These are phyloP conservation scores for Neurospora tetraspora DNA, from an alignment of 495 filamentous ascomycete species.

Conservation along the genomic window DNA sequence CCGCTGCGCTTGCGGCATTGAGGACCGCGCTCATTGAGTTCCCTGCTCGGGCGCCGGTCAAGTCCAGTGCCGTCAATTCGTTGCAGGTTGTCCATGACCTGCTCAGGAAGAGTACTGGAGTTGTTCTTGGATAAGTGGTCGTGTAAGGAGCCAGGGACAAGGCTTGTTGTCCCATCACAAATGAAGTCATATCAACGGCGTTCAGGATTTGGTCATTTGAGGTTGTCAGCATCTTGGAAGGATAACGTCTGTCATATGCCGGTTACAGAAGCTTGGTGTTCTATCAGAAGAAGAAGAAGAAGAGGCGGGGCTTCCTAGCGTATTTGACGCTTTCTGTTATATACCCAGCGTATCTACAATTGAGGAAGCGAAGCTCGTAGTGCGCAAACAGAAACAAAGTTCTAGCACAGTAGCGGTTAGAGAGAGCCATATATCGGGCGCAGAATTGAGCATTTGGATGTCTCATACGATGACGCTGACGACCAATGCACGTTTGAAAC, in stretches of 20 bases:
- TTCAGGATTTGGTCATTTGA: not conserved
- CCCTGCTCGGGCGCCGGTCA: constrained; percentile 40
- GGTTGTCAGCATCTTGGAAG: not conserved
- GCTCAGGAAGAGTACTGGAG: constrained; percentile 48
- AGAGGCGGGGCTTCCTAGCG: not conserved
- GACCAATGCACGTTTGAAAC: not conserved
- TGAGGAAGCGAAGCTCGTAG: not conserved
- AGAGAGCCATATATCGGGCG: not conserved
- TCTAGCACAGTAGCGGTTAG: not conserved
- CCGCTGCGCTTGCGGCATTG: constrained; percentile 53
- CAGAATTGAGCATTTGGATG: not conserved
- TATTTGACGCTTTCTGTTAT: not conserved
- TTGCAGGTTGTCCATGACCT: constrained; percentile 50
- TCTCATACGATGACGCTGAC: not conserved
- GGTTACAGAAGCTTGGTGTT: not conserved
- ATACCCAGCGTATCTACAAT: not conserved
- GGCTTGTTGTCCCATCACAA: not conserved
- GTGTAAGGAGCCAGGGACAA: not conserved
- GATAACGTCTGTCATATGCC: not conserved
- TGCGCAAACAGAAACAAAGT: not conserved
- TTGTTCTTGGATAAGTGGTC: constrained; percentile 26
- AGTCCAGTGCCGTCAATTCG: constrained; percentile 46
- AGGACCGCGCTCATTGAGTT: constrained; percentile 57
- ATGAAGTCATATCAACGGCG: not conserved
- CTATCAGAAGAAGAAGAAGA: not conserved